Evolutionary conservation across 75 land plant species (phyloP).

Genomic region (Cupressus sempervirens): DNA sequence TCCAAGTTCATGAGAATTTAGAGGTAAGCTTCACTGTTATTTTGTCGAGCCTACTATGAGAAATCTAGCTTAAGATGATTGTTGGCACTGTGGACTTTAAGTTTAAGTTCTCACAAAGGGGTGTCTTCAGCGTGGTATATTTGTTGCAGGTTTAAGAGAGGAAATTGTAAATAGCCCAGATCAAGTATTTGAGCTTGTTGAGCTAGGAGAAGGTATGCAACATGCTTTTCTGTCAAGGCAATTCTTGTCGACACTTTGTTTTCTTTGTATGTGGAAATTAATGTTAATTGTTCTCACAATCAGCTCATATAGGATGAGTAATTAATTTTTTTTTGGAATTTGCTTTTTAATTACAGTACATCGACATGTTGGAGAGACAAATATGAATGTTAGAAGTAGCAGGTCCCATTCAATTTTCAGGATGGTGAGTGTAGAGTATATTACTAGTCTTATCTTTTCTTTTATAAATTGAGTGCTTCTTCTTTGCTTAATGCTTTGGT

Average conservation of each 20-base stretch:
- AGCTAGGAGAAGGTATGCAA: constrained; percentile 79
- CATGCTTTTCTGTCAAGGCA: neutral
- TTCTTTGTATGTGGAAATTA: neutral
- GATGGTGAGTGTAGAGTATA: constrained; percentile 56
- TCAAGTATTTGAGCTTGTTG: constrained; percentile 79
- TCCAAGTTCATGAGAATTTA: constrained; percentile 88
- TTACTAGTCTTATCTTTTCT: neutral
- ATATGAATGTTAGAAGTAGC: constrained; percentile 93
- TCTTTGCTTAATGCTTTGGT: neutral
- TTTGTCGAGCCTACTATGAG: neutral
- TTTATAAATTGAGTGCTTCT: neutral
- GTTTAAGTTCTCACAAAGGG: constrained; percentile 5
- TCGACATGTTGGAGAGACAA: constrained; percentile 94
- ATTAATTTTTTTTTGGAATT: neutral
- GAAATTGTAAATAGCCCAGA: constrained; percentile 85
- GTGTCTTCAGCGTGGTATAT: constrained; percentile 69
- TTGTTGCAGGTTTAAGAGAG: constrained; percentile 92
- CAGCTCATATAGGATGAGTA: neutral
- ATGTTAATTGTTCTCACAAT: neutral
- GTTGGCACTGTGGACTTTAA: neutral
- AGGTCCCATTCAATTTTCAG: constrained; percentile 98
- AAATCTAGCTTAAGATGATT: constrained; percentile 1
- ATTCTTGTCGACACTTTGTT: neutral
- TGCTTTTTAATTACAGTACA: constrained; percentile 50
- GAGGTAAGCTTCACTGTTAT: constrained; percentile 44